phyloP scores from a whole-genome alignment of 768 basidiomycete genomes.

The Phylloporus sp. region DNA sequence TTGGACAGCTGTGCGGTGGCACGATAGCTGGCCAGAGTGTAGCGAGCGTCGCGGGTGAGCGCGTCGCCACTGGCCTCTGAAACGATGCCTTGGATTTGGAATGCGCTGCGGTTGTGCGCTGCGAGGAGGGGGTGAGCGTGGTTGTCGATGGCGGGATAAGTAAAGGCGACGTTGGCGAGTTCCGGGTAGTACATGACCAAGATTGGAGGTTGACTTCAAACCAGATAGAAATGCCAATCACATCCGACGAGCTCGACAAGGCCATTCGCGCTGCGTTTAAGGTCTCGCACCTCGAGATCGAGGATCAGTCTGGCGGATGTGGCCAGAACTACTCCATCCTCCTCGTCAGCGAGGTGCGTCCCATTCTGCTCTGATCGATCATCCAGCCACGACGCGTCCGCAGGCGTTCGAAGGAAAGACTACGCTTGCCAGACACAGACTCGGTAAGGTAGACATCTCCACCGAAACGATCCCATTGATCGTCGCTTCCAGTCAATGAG shows the following conservation, averaged over 20 bases:
- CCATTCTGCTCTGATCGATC: not conserved
- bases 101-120: conserved; percentile 35
- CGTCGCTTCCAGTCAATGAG: conserved; percentile 57
- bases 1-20: conserved; percentile 51
- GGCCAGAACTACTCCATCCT: conserved; percentile 72
- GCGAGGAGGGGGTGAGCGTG: conserved; percentile 71
- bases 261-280: conserved; percentile 61
- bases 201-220: conserved; percentile 8
- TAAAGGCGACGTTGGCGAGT: conserved; percentile 16
- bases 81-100: conserved; percentile 60
- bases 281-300: conserved; percentile 64
- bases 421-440: conserved; percentile 70
- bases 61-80: conserved; percentile 59
- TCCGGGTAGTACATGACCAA: conserved; percentile 8
- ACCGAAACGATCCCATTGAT: conserved; percentile 1
- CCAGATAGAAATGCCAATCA: conserved; percentile 51
- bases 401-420: conserved; percentile 75
- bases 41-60: conserved; percentile 43
- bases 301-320: conserved; percentile 76
- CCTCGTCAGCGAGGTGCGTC: conserved; percentile 68
- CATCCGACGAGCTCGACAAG: conserved; percentile 49
- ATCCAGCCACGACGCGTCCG: not conserved
- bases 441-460: conserved; percentile 43
- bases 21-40: conserved; percentile 56
- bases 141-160: conserved; percentile 66